Evolutionary conservation across 768 basidiomycete species (phyloP), one percentile per base, ranked within the genome.

Genomic region (Tylopilus plumbeoviolaceoides): DNA sequence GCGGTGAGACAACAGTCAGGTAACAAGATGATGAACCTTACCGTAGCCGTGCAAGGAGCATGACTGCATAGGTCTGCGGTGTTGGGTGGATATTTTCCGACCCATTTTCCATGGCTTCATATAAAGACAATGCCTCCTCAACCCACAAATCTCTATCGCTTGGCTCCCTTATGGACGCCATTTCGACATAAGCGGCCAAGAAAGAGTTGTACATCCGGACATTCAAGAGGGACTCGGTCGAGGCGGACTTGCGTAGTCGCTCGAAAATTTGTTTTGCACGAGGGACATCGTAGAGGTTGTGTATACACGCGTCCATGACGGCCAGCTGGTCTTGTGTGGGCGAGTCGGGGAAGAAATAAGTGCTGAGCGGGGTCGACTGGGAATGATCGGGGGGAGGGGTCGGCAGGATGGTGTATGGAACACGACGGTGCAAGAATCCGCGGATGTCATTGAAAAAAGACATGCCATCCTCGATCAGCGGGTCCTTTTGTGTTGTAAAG

Each of bases 281-380:
- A 0, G 78, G 75, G 0, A 93, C 82, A 64, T 93, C 89, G 66
- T 86, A 83, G 3, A 81, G 63, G 56, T 87, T 81, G 65, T 86
- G 78, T 12, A 95, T 70, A 64, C 93, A 95, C 5, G 91, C 89
- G 59, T 89, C 84, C 70, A 95, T 88, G 57, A 95, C 79, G 0
- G 88, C 83, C 11, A 90, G 65, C 50, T 80, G 75, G 66, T 92
- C 89, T 42, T 84, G 80, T 0, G 85, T 82, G 0, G 72, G 66
- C 0, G 89, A 81, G 64, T 89, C 81, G 5, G 79, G 75, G 68
- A 83, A 90, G 70, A 80, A 82, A 47, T 77, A 57, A 56, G 78
- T 77, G 57, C 79, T 74, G 12, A 69, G 52, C 1, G 63, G 50
- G 4, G 77, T 77, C 1, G 55, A 21, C 2, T 65, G 47, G 36